phyloP scores from a whole-genome alignment of 371 early-diverging fungal genomes.

The Mucor mucedo region DNA sequence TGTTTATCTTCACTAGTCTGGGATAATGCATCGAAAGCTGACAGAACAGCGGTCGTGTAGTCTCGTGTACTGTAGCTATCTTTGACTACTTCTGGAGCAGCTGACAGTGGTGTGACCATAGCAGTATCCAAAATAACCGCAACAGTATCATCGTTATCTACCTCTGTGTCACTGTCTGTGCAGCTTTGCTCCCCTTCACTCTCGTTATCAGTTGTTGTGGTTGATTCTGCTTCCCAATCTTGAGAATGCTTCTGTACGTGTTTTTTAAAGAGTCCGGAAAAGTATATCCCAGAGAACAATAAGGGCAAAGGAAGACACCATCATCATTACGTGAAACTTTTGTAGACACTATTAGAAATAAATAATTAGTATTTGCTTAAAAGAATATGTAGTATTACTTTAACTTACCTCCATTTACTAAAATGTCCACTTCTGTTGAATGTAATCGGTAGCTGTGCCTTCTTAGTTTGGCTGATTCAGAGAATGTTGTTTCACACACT shows the following conservation, averaged over 20 bases:
- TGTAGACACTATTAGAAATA: slow-evolving; percentile 12
- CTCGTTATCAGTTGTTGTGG: neutral
- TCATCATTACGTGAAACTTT: neutral
- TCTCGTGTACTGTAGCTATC: neutral
- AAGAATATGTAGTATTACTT: slow-evolving; percentile 12
- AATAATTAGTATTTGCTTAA: slow-evolving; percentile 17
- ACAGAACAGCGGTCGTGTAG: slow-evolving; percentile 18
- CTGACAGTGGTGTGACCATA: neutral
- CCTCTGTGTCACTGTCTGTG: neutral
- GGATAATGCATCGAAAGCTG: slow-evolving; percentile 19
- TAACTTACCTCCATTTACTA: slow-evolving; percentile 27
- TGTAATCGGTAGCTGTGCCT: slow-evolving; percentile 23
- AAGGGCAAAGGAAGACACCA: neutral
- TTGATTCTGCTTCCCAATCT: neutral
- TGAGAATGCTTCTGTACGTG: neutral
- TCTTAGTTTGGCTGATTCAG: slow-evolving; percentile 24
- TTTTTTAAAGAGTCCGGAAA: neutral
- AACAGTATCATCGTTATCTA: neutral
- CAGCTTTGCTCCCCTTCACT: neutral
- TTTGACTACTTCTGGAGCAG: neutral
- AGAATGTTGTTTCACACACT: slow-evolving; percentile 28
- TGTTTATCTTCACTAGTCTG: slow-evolving; percentile 22
- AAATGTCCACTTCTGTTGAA: slow-evolving; percentile 28
- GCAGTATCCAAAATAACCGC: neutral
- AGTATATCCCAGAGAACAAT: neutral